Conservation (phyloP, 1,284 basidiomycete genomes). For the Inonotus obliquus region DNA sequence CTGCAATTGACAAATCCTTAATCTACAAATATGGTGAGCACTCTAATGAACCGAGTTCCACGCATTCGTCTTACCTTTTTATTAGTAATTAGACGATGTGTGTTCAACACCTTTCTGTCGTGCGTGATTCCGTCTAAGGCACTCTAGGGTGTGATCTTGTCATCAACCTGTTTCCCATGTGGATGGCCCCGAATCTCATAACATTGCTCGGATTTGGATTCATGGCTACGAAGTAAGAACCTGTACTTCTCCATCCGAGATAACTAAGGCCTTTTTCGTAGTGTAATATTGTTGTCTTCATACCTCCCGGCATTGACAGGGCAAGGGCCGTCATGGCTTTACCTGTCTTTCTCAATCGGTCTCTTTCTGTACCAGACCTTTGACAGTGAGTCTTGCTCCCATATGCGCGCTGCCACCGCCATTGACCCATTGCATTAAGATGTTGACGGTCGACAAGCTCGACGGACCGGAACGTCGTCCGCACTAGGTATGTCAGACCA, state of each 20-base stretch:
- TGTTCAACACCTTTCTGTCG: background rate
- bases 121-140: background rate
- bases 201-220: slow-evolving; percentile 22
- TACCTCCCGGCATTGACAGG: slow-evolving; percentile 20
- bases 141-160: slow-evolving; percentile 22
- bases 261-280: background rate
- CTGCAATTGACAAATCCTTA: slow-evolving; percentile 23
- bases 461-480: slow-evolving; percentile 23
- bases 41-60: too few species aligned
- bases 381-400: slow-evolving; percentile 20
- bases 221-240: slow-evolving; percentile 21
- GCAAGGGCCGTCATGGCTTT: slow-evolving; percentile 22
- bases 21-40: slow-evolving; percentile 22
- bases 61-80: background rate
- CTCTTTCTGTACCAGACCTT: slow-evolving; percentile 26
- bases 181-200: slow-evolving; percentile 25
- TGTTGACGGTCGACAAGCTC: slow-evolving; percentile 25
- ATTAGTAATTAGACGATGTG: slow-evolving; percentile 22
- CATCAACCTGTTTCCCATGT: slow-evolving; percentile 21
- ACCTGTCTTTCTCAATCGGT: slow-evolving; percentile 22
- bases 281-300: slow-evolving; percentile 16
- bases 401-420: background rate
- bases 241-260: background rate
- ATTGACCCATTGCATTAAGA: slow-evolving; percentile 9
- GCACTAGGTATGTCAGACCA: slow-evolving; percentile 20